Evolutionary conservation across 129 eudicot species (phyloP).

Genomic region (Centella asiatica): DNA sequence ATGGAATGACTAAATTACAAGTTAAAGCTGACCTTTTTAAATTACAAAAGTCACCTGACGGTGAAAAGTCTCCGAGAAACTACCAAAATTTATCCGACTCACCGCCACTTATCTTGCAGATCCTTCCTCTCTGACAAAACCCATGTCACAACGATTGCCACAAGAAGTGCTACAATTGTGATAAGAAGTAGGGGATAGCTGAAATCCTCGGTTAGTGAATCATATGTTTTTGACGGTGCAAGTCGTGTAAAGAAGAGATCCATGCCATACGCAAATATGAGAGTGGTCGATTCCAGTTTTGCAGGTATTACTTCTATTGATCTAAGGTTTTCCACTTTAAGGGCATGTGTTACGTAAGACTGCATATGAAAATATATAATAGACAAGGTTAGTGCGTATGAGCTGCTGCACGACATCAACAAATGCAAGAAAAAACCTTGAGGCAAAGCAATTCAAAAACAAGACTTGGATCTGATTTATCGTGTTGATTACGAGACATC

Average conservation of each 20-base stretch:
- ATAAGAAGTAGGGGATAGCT: conserved; percentile 87
- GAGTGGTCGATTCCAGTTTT: conserved; percentile 92
- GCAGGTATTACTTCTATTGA: conserved; percentile 82
- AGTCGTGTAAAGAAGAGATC: conserved; percentile 86
- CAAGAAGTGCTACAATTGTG: conserved; percentile 76
- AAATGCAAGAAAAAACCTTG: neutral
- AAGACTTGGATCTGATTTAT: too few species aligned
- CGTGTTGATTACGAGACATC: too few species aligned
- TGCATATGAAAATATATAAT: conserved; percentile 27
- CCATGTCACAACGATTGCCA: conserved; percentile 89
- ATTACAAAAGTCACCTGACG: neutral
- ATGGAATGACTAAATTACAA: conserved; percentile 21
- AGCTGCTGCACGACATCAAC: neutral
- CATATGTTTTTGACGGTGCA: conserved; percentile 95
- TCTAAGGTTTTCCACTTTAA: conserved; percentile 91
- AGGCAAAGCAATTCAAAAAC: too few species aligned
- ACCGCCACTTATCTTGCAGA: conserved; percentile 95
- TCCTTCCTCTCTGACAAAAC: conserved; percentile 91
- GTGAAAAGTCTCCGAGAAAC: neutral
- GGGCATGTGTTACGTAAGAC: conserved; percentile 81
- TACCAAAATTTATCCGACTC: neutral
- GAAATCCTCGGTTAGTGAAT: conserved; percentile 94
- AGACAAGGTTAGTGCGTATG: neutral
- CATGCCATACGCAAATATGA: conserved; percentile 78
- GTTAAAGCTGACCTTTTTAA: conserved; percentile 6